A percentile compares a stretch with the other conserved stretches of the same genome.
phyloP scores from a whole-genome alignment of 148 eudicot species.

The Diospyros lotus region DNA sequence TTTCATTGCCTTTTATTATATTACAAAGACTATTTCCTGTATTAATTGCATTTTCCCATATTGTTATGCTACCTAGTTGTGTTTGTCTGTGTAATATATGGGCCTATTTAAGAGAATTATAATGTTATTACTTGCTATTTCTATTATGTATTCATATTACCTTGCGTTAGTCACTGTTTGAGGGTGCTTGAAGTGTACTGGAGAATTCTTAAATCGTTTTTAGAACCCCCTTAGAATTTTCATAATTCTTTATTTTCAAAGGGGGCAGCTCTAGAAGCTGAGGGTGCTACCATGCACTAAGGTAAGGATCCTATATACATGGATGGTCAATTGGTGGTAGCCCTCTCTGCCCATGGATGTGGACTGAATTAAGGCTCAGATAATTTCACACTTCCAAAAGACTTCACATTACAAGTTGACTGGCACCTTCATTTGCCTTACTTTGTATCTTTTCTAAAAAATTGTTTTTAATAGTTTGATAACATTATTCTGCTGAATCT shows the following conservation, averaged over 20 bases:
- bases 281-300: neutral
- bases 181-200: neutral
- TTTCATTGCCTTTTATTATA: neutral
- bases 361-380: neutral
- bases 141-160: neutral
- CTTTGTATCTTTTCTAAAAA: neutral
- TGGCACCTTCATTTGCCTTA: constrained; percentile 2
- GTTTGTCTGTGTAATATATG: neutral
- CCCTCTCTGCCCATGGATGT: constrained; percentile 3
- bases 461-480: neutral
- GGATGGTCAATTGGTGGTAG: neutral
- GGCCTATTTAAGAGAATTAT: neutral
- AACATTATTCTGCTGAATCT: constrained; percentile 10
- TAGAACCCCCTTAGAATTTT: neutral
- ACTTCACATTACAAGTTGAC: neutral
- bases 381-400: neutral
- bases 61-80: neutral
- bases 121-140: neutral
- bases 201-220: neutral
- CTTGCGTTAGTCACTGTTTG: neutral
- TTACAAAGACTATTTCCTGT: neutral
- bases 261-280: neutral
- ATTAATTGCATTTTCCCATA: neutral
- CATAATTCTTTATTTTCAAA: neutral
- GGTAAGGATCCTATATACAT: neutral